Evolutionary conservation across 371 early-diverging fungal species (phyloP).

Genomic region (Mortierella sp.): DNA sequence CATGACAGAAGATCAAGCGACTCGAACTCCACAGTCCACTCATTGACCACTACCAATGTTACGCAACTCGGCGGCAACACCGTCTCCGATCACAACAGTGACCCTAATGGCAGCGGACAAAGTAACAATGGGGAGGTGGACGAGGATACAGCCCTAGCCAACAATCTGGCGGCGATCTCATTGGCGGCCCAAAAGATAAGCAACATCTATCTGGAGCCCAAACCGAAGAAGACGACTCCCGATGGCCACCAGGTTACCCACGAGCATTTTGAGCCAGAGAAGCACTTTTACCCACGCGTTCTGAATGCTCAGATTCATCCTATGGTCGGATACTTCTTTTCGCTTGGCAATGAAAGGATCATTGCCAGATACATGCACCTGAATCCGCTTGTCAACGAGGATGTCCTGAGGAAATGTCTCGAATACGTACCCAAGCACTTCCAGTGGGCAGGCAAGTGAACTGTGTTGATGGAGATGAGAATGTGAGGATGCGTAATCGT

Average conservation of each 20-base stretch:
- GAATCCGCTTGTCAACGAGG: slow-evolving; percentile 84
- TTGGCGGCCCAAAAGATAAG: slow-evolving; percentile 48
- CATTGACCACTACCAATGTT: slow-evolving; percentile 5
- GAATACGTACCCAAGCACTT: slow-evolving; percentile 85
- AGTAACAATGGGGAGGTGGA: slow-evolving; percentile 31
- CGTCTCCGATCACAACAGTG: neutral
- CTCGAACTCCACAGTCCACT: slow-evolving; percentile 11
- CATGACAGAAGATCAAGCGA: slow-evolving; percentile 30
- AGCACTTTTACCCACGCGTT: slow-evolving; percentile 93
- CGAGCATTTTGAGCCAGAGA: slow-evolving; percentile 89
- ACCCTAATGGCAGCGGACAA: slow-evolving; percentile 4
- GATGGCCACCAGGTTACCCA: slow-evolving; percentile 58
- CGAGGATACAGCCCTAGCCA: slow-evolving; percentile 39
- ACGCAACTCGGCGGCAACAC: slow-evolving; percentile 1
- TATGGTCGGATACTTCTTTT: slow-evolving; percentile 86
- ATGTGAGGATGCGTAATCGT: neutral
- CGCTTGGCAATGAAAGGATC: slow-evolving; percentile 91
- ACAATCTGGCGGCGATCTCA: slow-evolving; percentile 49
- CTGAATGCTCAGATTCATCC: slow-evolving; percentile 91
- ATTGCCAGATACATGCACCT: slow-evolving; percentile 90
- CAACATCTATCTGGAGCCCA: slow-evolving; percentile 44
- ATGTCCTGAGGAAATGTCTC: slow-evolving; percentile 71
- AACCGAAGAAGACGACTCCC: slow-evolving; percentile 41
- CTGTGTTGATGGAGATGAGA: neutral
- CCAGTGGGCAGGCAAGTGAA: slow-evolving; percentile 85